phyloP scores from a whole-genome alignment of 1,284 basidiomycete genomes.

The Polyporus tsugae region DNA sequence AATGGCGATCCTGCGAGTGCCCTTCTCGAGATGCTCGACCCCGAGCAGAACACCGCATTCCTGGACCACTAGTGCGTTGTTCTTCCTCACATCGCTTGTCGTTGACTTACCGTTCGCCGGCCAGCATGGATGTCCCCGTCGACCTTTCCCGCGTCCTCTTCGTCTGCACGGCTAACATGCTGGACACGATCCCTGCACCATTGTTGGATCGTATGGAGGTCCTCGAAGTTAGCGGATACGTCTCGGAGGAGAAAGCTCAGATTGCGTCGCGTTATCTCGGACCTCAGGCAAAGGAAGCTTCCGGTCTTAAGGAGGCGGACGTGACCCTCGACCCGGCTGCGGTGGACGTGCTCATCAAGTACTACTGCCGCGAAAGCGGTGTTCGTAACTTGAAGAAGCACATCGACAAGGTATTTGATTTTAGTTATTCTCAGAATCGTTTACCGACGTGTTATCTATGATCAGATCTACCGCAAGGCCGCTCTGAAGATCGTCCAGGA shows the following conservation, averaged over 20 bases:
- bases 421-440: neutral
- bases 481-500: constrained; percentile 93
- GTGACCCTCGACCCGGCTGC: constrained; percentile 81
- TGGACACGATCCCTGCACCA: constrained; percentile 97
- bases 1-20: constrained; percentile 97
- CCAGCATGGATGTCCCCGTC: constrained; percentile 95
- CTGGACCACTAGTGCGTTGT: constrained; percentile 89
- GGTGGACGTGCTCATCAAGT: constrained; percentile 93
- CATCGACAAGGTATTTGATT: constrained; percentile 83
- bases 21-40: constrained; percentile 96
- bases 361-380: constrained; percentile 97
- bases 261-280: constrained; percentile 94
- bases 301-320: constrained; percentile 87
- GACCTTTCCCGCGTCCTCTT: constrained; percentile 97
- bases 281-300: constrained; percentile 93
- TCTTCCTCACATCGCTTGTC: neutral
- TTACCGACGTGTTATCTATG: constrained; percentile 10
- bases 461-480: constrained; percentile 97
- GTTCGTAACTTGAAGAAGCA: constrained; percentile 96
- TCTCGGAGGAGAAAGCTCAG: constrained; percentile 94
- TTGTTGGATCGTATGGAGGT: constrained; percentile 98
- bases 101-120: neutral
- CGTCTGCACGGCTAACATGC: constrained; percentile 96
- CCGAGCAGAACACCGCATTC: constrained; percentile 97
- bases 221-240: constrained; percentile 96